phyloP scores from a whole-genome alignment of 495 filamentous ascomycete genomes.

The Aspergillus sclerotioniger region DNA sequence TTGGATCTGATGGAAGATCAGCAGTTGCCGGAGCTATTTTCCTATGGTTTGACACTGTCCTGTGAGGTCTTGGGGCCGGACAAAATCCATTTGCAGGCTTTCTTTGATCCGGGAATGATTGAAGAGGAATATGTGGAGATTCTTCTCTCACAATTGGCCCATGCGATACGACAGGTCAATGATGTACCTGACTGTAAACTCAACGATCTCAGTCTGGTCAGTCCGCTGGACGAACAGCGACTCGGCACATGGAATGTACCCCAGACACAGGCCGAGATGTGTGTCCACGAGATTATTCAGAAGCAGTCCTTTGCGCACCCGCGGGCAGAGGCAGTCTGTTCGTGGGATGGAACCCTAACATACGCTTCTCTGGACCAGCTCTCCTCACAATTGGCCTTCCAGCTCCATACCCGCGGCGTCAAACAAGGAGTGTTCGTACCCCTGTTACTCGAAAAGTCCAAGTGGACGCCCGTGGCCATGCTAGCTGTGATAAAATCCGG shows the following conservation, averaged over 20 bases:
- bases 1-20: neutral
- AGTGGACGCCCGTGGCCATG: conserved; percentile 25
- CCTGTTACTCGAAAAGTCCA: conserved; percentile 55
- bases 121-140: neutral
- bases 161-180: neutral
- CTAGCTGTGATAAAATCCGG: conserved; percentile 54
- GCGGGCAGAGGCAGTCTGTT: neutral
- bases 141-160: neutral
- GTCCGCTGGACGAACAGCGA: conserved; percentile 14
- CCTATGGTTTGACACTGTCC: neutral
- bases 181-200: neutral
- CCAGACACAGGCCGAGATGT: conserved; percentile 18
- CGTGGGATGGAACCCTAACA: neutral
- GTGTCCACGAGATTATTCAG: neutral
- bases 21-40: no score
- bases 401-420: conserved; percentile 16
- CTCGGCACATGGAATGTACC: conserved; percentile 32
- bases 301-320: neutral
- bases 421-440: conserved; percentile 43
- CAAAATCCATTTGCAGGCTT: neutral
- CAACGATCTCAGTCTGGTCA: conserved; percentile 13
- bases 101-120: neutral
- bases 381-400: neutral
- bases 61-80: neutral
- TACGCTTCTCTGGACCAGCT: neutral